Evolutionary conservation across 139 green algal genomes (phyloP).

Genomic region (Tetraselmis striata): DNA sequence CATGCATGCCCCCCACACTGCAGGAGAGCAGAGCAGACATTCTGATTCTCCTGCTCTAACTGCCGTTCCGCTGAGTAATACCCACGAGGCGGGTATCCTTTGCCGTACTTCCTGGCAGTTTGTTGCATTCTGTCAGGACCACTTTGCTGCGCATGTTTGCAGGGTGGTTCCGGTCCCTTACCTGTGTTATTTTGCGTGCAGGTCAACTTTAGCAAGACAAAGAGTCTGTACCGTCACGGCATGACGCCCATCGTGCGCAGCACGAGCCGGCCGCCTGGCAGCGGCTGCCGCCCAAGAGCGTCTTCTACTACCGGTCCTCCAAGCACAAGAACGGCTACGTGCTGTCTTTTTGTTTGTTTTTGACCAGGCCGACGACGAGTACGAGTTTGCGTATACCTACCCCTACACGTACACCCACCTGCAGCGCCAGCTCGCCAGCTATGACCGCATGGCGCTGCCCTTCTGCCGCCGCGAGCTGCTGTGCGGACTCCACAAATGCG

Average conservation of each 20-base stretch:
- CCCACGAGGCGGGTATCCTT: no score
- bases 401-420: slow-evolving; percentile 14
- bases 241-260: slow-evolving; percentile 27
- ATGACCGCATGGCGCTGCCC: slow-evolving; percentile 14
- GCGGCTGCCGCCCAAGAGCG: slow-evolving; percentile 19
- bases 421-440: slow-evolving; percentile 20
- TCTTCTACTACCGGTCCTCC: slow-evolving; percentile 35
- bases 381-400: slow-evolving; percentile 44
- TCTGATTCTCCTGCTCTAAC: no score
- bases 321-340: slow-evolving; percentile 24
- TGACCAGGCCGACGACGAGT: slow-evolving; percentile 26
- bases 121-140: no score
- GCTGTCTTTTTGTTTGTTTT: slow-evolving; percentile 33
- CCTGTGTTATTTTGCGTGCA: no score
- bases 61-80: no score
- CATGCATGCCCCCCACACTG: no score
- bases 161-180: no score
- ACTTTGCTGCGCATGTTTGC: no score
- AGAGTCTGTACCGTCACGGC: slow-evolving; percentile 17
- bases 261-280: slow-evolving; percentile 4
- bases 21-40: no score
- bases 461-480: slow-evolving; percentile 29
- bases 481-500: slow-evolving; percentile 21
- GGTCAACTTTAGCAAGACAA: slow-evolving; percentile 31
- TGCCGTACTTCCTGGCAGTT: no score